Percentiles rank a stretch among this genome's conserved stretches.
These are phyloP conservation scores for Colletotrichum viniferum DNA, from an alignment of 2,329 filamentous ascomycete genomes.

Conservation along the genomic window DNA sequence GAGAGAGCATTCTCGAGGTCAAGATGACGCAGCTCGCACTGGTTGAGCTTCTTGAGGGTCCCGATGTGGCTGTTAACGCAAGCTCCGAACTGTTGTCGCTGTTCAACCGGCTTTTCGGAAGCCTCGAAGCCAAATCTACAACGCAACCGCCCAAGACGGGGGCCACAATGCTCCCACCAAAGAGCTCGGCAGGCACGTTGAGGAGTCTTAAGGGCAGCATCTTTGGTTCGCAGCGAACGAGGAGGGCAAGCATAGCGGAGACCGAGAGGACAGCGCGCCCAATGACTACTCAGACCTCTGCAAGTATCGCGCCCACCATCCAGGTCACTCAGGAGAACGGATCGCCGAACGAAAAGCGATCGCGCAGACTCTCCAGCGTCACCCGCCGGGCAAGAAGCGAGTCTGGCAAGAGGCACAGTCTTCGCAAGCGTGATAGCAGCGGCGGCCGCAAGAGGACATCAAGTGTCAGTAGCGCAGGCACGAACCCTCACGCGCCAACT, in stretches of 20 bases:
- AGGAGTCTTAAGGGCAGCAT: slow-evolving; percentile 77
- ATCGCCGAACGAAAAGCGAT: slow-evolving; percentile 39
- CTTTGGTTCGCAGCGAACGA: slow-evolving; percentile 65
- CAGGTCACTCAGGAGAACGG: slow-evolving; percentile 74
- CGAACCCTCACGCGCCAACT: slow-evolving; percentile 40
- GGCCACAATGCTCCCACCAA: slow-evolving; percentile 55
- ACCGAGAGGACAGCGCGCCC: slow-evolving; percentile 41
- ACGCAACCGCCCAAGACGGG: slow-evolving; percentile 45
- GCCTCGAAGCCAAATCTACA: slow-evolving; percentile 49
- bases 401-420: slow-evolving; percentile 53
- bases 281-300: slow-evolving; percentile 47
- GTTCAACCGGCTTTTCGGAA: slow-evolving; percentile 80
- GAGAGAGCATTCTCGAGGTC: slow-evolving; percentile 86
- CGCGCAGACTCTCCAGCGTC: slow-evolving; percentile 37
- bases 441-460: slow-evolving; percentile 49
- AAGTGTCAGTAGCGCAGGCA: slow-evolving; percentile 40
- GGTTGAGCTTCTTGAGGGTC: slow-evolving; percentile 81
- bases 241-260: slow-evolving; percentile 37
- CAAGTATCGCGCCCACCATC: slow-evolving; percentile 67
- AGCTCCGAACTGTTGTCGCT: slow-evolving; percentile 84
- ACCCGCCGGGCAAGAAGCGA: slow-evolving; percentile 47
- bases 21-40: slow-evolving; percentile 94
- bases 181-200: slow-evolving; percentile 72
- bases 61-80: slow-evolving; percentile 84
- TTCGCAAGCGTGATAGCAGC: slow-evolving; percentile 59